phyloP scores from a whole-genome alignment of 768 basidiomycete genomes.

The Phylloporus rhodoxanthus region DNA sequence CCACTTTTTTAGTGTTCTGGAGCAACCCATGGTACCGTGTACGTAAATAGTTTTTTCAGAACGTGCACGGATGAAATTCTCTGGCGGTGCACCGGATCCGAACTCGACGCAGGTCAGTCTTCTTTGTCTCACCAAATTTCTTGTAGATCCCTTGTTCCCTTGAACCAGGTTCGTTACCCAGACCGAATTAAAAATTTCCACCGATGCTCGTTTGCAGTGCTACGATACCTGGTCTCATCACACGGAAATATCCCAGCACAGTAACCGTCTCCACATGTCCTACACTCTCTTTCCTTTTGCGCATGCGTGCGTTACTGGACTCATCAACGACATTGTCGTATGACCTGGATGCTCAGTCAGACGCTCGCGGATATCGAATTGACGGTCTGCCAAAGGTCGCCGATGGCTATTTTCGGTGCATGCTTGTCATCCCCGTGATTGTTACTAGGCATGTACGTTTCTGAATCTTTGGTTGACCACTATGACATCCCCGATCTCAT shows the following conservation, averaged over 20 bases:
- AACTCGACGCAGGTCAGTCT: neutral
- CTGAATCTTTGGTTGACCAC: neutral
- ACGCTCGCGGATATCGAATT: neutral
- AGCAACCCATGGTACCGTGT: neutral
- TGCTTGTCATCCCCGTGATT: too few species aligned
- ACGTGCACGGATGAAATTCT: neutral
- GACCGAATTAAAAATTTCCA: too few species aligned
- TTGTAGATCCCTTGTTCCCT: neutral
- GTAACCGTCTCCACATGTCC: neutral
- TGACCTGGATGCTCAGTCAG: too few species aligned
- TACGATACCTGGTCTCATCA: neutral
- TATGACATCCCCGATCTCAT: neutral
- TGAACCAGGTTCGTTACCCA: neutral
- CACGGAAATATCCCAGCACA: too few species aligned
- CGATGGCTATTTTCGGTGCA: neutral
- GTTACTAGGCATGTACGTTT: neutral
- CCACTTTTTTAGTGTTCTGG: neutral
- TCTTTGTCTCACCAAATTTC: neutral
- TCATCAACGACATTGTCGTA: too few species aligned
- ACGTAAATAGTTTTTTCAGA: neutral
- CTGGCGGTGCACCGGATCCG: neutral
- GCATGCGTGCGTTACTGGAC: neutral
- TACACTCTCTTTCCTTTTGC: neutral
- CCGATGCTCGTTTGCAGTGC: neutral
- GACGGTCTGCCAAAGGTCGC: neutral